Percentiles rank a stretch among this genome's conserved stretches.
phyloP scores from a whole-genome alignment of 2,329 filamentous ascomycete genomes.

The Dichotomopilus funicola region DNA sequence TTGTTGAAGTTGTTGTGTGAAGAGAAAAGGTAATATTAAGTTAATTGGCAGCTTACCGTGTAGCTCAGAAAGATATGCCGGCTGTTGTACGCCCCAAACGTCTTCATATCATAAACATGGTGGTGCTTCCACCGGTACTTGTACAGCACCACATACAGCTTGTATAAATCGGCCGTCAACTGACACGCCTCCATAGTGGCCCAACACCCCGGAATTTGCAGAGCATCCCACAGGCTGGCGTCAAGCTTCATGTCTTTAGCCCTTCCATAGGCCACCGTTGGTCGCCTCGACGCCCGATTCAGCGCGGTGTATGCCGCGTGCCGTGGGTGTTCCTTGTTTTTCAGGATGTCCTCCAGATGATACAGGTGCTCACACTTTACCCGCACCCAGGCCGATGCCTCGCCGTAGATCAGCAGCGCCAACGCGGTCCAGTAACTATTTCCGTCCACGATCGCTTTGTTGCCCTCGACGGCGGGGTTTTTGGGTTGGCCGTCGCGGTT shows the following conservation, averaged over 20 bases:
- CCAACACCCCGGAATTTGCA: slow-evolving; percentile 28
- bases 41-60: slow-evolving; percentile 3
- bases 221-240: slow-evolving; percentile 28
- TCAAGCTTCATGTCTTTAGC: neutral
- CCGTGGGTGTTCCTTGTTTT: slow-evolving; percentile 23
- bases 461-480: too few species aligned
- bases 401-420: slow-evolving; percentile 27
- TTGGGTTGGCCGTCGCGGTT: neutral
- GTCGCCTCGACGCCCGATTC: slow-evolving; percentile 13
- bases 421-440: slow-evolving; percentile 31
- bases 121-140: slow-evolving; percentile 14
- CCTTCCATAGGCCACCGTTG: too few species aligned
- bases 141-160: slow-evolving; percentile 29
- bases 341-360: slow-evolving; percentile 26
- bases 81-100: slow-evolving; percentile 29
- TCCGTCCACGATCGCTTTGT: slow-evolving; percentile 3
- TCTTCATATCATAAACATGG: slow-evolving; percentile 24
- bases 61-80: slow-evolving; percentile 30
- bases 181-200: slow-evolving; percentile 26
- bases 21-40: too few species aligned
- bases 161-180: slow-evolving; percentile 31
- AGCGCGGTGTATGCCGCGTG: slow-evolving; percentile 23
- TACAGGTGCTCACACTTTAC: slow-evolving; percentile 32
- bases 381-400: slow-evolving; percentile 21
- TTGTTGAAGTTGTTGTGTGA: too few species aligned